phyloP scores from a whole-genome alignment of 73 alveolate species.

The Blepharisma stoltei region DNA sequence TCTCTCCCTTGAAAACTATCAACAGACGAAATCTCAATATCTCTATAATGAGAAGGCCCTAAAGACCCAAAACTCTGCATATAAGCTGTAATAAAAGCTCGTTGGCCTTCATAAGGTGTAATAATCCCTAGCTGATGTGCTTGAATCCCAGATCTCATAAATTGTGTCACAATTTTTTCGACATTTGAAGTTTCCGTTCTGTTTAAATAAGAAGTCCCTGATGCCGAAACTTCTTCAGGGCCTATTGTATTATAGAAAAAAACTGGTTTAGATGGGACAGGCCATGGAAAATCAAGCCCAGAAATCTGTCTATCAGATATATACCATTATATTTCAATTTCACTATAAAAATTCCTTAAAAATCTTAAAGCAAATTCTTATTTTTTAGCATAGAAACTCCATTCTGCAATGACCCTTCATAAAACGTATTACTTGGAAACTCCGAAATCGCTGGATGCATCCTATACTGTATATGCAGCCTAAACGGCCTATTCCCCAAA shows the following conservation, averaged over 20 bases:
- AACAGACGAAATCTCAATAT: conserved; percentile 98
- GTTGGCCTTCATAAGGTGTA: conserved; percentile 99
- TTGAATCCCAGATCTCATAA: conserved; percentile 84
- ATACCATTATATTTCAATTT: too few species aligned
- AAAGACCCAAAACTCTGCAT: conserved; percentile 71
- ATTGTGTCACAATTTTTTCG: conserved; percentile 85
- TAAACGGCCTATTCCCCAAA: conserved; percentile 88
- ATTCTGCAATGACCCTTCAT: conserved; percentile 88
- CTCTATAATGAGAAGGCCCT: conserved; percentile 55
- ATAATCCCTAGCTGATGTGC: conserved; percentile 97
- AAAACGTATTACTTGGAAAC: conserved; percentile 97
- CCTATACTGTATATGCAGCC: conserved; percentile 97
- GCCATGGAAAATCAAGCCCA: conserved; percentile 96
- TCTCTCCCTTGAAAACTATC: conserved; percentile 99
- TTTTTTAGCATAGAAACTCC: conserved; percentile 96
- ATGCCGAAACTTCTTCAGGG: conserved; percentile 95
- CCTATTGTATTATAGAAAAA: conserved; percentile 95
- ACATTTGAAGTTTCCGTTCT: conserved; percentile 96
- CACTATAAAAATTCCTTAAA: too few species aligned
- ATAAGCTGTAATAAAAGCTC: conserved; percentile 85
- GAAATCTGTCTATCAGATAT: conserved; percentile 85
- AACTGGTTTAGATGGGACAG: conserved; percentile 91
- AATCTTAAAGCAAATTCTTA: too few species aligned
- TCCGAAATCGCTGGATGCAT: conserved; percentile 99
- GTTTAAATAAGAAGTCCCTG: conserved; percentile 98